These are phyloP conservation scores for Cucumis melo DNA, from an alignment of 306 rosid species.

Conservation along the genomic window DNA sequence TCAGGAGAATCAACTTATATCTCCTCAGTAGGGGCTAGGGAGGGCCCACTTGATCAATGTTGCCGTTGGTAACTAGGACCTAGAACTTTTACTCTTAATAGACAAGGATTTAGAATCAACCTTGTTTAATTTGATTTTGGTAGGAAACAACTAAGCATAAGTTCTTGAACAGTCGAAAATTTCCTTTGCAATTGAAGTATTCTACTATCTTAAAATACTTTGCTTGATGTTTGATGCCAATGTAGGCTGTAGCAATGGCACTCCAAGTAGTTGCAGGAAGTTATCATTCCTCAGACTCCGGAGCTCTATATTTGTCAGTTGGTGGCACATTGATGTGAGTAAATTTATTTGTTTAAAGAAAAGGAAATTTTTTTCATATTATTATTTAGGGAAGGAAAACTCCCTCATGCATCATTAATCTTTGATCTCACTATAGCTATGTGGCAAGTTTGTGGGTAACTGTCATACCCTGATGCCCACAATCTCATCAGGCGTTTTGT, in stretches of 20 bases:
- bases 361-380: constrained; percentile 22
- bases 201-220: not conserved
- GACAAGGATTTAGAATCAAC: not conserved
- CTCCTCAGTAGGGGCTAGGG: not conserved
- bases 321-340: constrained; percentile 95
- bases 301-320: constrained; percentile 57
- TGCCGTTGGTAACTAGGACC: not conserved
- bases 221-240: constrained; percentile 3
- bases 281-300: constrained; percentile 26
- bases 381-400: not conserved
- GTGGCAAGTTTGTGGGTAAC: not conserved
- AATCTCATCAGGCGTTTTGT: not conserved
- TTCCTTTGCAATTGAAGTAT: not conserved
- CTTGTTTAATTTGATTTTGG: not conserved
- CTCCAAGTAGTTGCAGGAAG: constrained; percentile 71
- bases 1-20: not conserved
- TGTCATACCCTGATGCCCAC: not conserved
- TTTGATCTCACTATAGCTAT: not conserved
- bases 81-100: not conserved
- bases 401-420: not conserved
- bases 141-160: too few relatives aligned
- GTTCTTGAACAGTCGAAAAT: too few relatives aligned
- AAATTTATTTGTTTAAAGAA: not conserved
- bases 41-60: not conserved
- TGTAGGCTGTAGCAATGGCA: constrained; percentile 61